Evolutionary conservation across 169 alveolate species (phyloP), one percentile per base, ranked within the genome.

Genomic region (Cryptosporidium parvum): DNA sequence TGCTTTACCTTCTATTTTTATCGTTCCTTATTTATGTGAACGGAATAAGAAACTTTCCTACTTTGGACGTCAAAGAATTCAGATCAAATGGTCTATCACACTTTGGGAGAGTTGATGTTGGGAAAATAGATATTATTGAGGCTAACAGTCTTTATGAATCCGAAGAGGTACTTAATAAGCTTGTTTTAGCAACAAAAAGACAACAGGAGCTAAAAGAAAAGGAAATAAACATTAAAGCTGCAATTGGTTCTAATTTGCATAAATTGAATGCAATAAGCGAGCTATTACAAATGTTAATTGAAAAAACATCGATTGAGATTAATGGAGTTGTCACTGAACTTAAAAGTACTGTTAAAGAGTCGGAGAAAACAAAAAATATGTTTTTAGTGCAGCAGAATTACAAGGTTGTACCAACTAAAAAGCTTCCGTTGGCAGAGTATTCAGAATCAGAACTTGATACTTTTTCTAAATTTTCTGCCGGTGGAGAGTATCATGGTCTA

Each of bases 191-290:
- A 44, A 80, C 75, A 18, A 80, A 62, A 44, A 61, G 75, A 23
- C 89, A 80, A 31, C 89, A 80, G 42, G 89, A 80, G 37, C n/a
- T 80, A 29, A 80, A 80, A 65, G 89, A 80, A 80, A 59, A n/a
- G 23, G 89, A 80, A 42, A 80, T 80, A 23, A 80, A 80, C 45
- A 80, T 80, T 39, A 80, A 80, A 31, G 89, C 89, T 33, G 89
- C 89, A 62, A 59, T 80, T 33, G 89, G 69, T 29, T 80, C 89
- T 23, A 80, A 80, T 39, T 45, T 80, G 31, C 89, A 80, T 59
- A 80, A 80, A 37, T 31, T 80, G 42, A 80, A 80, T 62, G 89
- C 89, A 42, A 80, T 80, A 14, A 59, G 75, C 0, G 89, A 80
- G 26, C 52, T 80, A 35, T 33, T 80, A 26, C 89, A 80, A 80